Evolutionary conservation across 352 stramenopile genomes (phyloP), one percentile per base, ranked within the genome.

Genomic region (Globisporangium mamillatum): DNA sequence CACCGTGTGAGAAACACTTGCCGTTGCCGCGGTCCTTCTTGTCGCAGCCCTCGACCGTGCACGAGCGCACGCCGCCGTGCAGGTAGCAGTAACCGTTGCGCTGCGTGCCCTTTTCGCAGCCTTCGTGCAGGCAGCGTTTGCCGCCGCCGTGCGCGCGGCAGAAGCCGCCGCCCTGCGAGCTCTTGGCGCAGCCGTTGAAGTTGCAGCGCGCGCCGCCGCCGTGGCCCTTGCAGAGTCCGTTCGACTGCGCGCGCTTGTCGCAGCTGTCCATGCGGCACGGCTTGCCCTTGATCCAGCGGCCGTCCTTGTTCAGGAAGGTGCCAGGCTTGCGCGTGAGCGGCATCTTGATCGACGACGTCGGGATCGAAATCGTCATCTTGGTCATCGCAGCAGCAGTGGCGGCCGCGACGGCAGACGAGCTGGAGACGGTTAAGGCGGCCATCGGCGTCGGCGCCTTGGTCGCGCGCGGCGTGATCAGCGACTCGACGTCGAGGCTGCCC

Each of bases 241-340:
- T 92, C 12, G 86, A 94, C 72, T 94, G 86, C 46, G 84, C 86
- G 38, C 82, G 80, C 73, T 92, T 92, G 62, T 92, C 84, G 60
- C 86, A 93, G 20, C 75, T 75, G 66, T 84, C 75, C 70, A 88
- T 85, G 59, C 80, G 81, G 71, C 86, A 94, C 9, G 82, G 84
- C 70, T 94, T 94, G 74, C 86, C 86, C 75, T 93, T 93, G 76
- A 93, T 93, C 86, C 86, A 94, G 2, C 86, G 86, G n/a, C 86
- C 86, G 68, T 94, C 86, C 79, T 94, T 94, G 74, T 94, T 94
- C 12, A 94, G 74, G 72, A 94, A 94, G n/a, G 86, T 94, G 32
- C 86, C 86, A 3, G 86, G 84, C 60, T 91, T 90, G 64, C 86
- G 84, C 10, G 85, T 71, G 57, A 80, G 84, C 34, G 82, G 75